Conservation (phyloP, 2,329 filamentous ascomycete species). For the Trichophyton verrucosum region DNA sequence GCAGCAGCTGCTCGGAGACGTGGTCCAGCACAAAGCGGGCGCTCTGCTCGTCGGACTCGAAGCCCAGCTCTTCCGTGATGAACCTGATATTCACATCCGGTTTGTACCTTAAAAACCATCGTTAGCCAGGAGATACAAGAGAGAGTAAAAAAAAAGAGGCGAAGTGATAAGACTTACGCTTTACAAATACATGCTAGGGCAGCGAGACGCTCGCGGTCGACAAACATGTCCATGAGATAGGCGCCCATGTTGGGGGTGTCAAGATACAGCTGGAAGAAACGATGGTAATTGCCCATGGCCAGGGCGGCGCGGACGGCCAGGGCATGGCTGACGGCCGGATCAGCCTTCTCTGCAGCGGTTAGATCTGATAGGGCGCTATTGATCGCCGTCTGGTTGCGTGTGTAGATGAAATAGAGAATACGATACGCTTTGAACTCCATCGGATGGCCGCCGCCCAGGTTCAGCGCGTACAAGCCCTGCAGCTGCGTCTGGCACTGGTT, state of each 20-base stretch:
- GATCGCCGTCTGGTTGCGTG: conserved; percentile 93
- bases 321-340: conserved; percentile 76
- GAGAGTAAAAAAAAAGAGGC: not conserved
- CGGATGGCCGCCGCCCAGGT: conserved; percentile 74
- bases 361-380: conserved; percentile 98
- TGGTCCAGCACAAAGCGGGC: conserved; percentile 81
- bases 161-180: conserved; percentile 55
- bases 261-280: conserved; percentile 91
- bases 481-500: conserved; percentile 99
- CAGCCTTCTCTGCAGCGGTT: conserved; percentile 90
- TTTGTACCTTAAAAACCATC: conserved; percentile 58
- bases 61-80: conserved; percentile 89
- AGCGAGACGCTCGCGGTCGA: conserved; percentile 79
- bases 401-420: conserved; percentile 99
- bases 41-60: conserved; percentile 83
- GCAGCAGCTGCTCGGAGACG: conserved; percentile 60
- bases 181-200: conserved; percentile 87
- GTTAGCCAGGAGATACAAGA: conserved; percentile 34
- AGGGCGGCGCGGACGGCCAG: conserved; percentile 81
- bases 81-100: conserved; percentile 79
- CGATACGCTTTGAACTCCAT: conserved; percentile 98
- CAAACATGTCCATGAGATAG: conserved; percentile 99
- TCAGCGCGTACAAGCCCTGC: conserved; percentile 76
- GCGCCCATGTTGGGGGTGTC: conserved; percentile 93
- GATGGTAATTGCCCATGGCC: conserved; percentile 91